A percentile compares a stretch with the other conserved stretches of the same genome.
These are phyloP conservation scores for Collybia nuda DNA, from an alignment of 768 basidiomycete species.

Conservation along the genomic window DNA sequence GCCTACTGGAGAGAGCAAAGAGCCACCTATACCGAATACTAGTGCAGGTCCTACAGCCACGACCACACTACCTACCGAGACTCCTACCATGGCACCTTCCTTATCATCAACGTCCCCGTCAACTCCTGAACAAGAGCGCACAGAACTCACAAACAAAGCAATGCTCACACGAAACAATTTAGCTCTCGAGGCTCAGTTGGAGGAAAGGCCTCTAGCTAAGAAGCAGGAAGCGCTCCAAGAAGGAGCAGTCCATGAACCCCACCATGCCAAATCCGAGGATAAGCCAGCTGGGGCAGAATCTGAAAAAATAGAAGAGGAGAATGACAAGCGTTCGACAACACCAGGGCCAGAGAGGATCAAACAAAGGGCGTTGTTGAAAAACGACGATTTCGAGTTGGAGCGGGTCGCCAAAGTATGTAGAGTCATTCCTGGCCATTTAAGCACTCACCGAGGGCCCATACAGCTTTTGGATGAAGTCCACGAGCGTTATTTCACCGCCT, in stretches of 20 bases:
- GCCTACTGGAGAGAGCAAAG: slow-evolving; percentile 9
- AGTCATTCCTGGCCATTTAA: background rate
- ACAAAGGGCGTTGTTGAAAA: slow-evolving; percentile 80
- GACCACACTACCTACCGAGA: background rate
- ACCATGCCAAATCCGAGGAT: slow-evolving; percentile 18
- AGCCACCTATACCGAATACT: background rate
- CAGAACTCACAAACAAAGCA: slow-evolving; percentile 47
- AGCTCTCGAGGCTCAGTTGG: slow-evolving; percentile 80
- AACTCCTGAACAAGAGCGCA: slow-evolving; percentile 42
- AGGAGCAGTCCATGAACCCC: slow-evolving; percentile 28
- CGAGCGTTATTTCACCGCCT: slow-evolving; percentile 67
- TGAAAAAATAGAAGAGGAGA: slow-evolving; percentile 12
- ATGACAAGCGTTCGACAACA: background rate
- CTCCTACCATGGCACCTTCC: slow-evolving; percentile 10
- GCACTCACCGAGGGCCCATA: background rate
- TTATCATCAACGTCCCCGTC: slow-evolving; percentile 14
- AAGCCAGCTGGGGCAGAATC: slow-evolving; percentile 13
- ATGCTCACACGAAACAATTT: slow-evolving; percentile 71
- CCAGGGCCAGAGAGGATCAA: slow-evolving; percentile 43
- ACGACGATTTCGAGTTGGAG: slow-evolving; percentile 81
- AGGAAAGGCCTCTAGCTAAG: slow-evolving; percentile 85
- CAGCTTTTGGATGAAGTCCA: slow-evolving; percentile 87
- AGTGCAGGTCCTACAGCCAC: background rate
- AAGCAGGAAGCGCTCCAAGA: slow-evolving; percentile 78
- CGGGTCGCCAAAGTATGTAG: slow-evolving; percentile 74